Evolutionary conservation across 805 yeast genomes (phyloP), one percentile per base, ranked within the genome.

Genomic region (Cyberlindnera suaveolens): DNA sequence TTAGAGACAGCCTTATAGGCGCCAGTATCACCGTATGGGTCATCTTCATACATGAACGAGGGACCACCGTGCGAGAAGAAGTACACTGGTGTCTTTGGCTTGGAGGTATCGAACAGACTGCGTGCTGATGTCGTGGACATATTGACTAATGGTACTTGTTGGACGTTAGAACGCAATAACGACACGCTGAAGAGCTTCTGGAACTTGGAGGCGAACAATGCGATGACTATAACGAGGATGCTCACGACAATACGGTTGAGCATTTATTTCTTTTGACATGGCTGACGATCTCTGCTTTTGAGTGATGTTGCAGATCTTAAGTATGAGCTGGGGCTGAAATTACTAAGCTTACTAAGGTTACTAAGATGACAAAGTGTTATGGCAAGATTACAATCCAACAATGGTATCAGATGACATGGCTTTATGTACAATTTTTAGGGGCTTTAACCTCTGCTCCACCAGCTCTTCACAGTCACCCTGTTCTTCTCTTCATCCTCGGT

Each of bases 61-160:
- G 95, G 95, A 1, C 90, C 93, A 7, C 95, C 95, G 63, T 85
- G 95, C n/a, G 87, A 78, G 35, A 84, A 57, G 60, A 85, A 86
- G 57, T 65, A 82, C 1, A 79, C 74, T 6, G 93, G 91, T 9
- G 62, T 61, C 49, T 49, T 56, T 35, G 57, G 58, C 15, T 40
- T 48, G 1, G 48, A 10, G 0, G 45, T 6, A 36, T 54, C 52
- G 31, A 54, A 53, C 18, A 54, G 10, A 32, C 8, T 13, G 23
- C 10, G 36, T 20, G 26, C 29, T 34, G 26, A 34, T n/a, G 26
- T 23, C 6, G 39, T 33, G 33, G 38, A 30, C 14, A 37, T 29
- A 11, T n/a, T 31, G 33, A 7, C 17, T n/a, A n/a, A 11, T 31
- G 5, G 38, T n/a, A 9, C 15, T n/a, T 20, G 39, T 36, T 13